Base-by-base conservation (phyloP, 805 yeast genomes). In the Vanderwaltozyma verrucispora region DNA sequence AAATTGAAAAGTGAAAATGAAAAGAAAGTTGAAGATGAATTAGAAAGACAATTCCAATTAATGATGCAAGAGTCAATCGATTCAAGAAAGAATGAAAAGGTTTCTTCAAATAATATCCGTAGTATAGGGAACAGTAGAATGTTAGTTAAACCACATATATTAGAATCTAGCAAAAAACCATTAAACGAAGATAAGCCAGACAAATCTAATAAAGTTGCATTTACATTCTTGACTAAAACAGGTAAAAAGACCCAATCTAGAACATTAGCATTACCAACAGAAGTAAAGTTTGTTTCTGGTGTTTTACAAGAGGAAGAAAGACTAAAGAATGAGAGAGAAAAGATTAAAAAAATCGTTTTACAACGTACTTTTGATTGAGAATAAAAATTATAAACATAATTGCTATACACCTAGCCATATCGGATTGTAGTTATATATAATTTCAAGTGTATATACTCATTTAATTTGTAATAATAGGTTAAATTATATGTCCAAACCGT, bases 11-110 rank as follows among this genome's bases (percentile, higher is more conserved):
- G 55, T 23, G 66, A 62, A 28, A 72, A 68, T 36, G 73, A 72
- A 39, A 54, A 51, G 24, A 65, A 65, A 42, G 66, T 74, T 20
- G 70, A 66, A 24, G 72, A 67, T 3, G 74, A 69, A 26, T 44
- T 81, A 34, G 85, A 78, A 28, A 66, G 59, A 35, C 81, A 79
- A 47, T 72, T 75, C 42, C 71, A 70, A 40, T 62, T 56, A 36
- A 55, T 80, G 49, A 62, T 77, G 42, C 48, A 60, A n/a, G 77
- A 74, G 16, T 67, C 81, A 9, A 59, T 73, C 40, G 70, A 64
- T 19, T 54, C 62, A 5, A 54, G 63, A 13, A 60, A 56, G 43
- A 56, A 53, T 33, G 59, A 55, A 28, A 58, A 49, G 34, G 37
- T 41, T 7, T 40, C 56, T 1, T 47, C 51, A 2, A 47, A 42